Evolutionary conservation across 371 early-diverging fungal species (phyloP), one percentile per base, ranked within the genome.

Genomic region (Mucor sp.): DNA sequence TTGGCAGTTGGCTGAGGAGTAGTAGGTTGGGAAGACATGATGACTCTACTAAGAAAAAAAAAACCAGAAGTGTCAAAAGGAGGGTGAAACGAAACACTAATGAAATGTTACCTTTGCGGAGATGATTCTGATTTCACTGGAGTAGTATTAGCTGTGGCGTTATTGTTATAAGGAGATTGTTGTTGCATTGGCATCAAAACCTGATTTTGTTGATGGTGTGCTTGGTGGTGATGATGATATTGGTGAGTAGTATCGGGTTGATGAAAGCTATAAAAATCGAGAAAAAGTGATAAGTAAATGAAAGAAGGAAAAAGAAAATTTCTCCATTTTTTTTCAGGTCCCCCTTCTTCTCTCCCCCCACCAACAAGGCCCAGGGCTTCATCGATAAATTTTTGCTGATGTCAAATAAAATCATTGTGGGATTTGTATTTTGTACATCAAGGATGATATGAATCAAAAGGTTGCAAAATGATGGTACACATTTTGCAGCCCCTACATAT

Each of bases 1-100:
- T 23, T 47, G n/a, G 67, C 19, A 32, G 65, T 43, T 23, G 70
- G 70, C 47, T 65, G 61, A 57, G 70, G 70, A 48, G 70, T 70
- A 33, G 66, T 59, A 37, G 70, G 70, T 39, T 70, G 70, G 11
- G 70, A 70, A 43, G 66, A 62, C 70, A 65, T 70, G 39, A 60
- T 48, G 2, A 60, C 57, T 62, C 62, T 65, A 23, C 25, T 30
- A 30, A 44, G 21, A n/a, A 44, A 47, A n/a, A 21, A 7, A 21
- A 47, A 47, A 21, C 30, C n/a, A n/a, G 44, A 33, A 33, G 21
- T 19, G 47, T 47, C 21, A 47, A 47, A 47, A 21, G 21, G 33
- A 33, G 33, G 21, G 55, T 53, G 60, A 63, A 60, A 59, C 53
- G 63, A 62, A 63, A 68, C 59, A 63, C 57, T 56, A 35, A 21